Evolutionary conservation across 768 basidiomycete genomes (phyloP).

Genomic region (Trametes coccinea): DNA sequence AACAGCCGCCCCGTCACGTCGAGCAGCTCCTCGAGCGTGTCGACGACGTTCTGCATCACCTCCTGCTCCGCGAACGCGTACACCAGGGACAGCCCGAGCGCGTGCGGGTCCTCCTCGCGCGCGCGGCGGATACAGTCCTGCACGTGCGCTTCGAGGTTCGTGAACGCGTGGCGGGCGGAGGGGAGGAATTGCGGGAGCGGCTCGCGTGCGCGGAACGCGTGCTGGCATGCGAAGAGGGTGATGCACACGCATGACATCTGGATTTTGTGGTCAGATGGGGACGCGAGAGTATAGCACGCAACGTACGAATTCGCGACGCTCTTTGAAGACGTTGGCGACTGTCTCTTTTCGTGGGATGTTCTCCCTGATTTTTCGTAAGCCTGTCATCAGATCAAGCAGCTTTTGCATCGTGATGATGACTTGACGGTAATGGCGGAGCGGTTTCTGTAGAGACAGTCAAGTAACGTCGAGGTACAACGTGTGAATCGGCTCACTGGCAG

Average conservation of each 20-base stretch:
- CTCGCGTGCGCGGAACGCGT: conserved; percentile 47
- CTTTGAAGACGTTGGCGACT: conserved; percentile 38
- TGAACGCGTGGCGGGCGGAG: conserved; percentile 43
- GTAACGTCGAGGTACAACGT: not conserved
- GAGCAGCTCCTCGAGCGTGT: conserved; percentile 43
- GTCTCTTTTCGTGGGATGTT: conserved; percentile 48
- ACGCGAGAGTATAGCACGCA: not conserved
- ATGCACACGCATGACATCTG: conserved; percentile 49
- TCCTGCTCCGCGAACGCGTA: conserved; percentile 48
- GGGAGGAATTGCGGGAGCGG: conserved; percentile 53
- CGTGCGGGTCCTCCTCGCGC: conserved; percentile 31
- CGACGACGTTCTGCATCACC: conserved; percentile 42
- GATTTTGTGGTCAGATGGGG: not conserved
- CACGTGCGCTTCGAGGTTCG: conserved; percentile 36
- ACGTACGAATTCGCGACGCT: conserved; percentile 46
- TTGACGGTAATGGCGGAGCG: conserved; percentile 45
- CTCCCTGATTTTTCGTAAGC: conserved; percentile 48
- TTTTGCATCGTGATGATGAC: conserved; percentile 40
- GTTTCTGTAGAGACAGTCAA: conserved; percentile 38
- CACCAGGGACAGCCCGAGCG: conserved; percentile 39
- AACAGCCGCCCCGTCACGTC: conserved; percentile 44
- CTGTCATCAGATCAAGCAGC: conserved; percentile 45
- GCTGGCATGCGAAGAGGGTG: conserved; percentile 49
- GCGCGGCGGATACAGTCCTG: conserved; percentile 35
- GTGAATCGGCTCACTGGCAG: conserved; percentile 40